Evolutionary conservation across 805 yeast species (phyloP), one percentile per base, ranked within the genome.

Genomic region (Cyberlindnera subsufficiens): DNA sequence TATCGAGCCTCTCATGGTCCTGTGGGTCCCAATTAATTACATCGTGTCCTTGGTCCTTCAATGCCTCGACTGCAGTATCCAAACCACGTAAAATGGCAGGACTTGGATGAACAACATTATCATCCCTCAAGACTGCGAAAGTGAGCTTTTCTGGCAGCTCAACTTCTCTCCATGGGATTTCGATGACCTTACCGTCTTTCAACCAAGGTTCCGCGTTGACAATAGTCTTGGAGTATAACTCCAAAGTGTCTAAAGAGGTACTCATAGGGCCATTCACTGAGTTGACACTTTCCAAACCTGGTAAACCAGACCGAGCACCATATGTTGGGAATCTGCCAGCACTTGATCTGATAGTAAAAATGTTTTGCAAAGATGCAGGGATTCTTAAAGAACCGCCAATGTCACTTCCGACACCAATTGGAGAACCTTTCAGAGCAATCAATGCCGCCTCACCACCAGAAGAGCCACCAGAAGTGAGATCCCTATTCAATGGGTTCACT

Each of bases 381-480:
- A 66, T 64, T 41, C 80, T 61, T 30, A 75, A 63, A 14, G 71
- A 62, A 11, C 81, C 80, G 25, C 79, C 80, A 40, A 74, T 70
- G 50, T 76, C 81, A 13, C 74, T 68, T 14, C 82, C 82, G 37
- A 78, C 55, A 17, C 83, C 82, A 30, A 75, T 39, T 7, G 68
- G 65, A n/a, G 75, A 65, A 5, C 78, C 78, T 40, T 61, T 60
- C 42, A 69, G 46, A 1, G 68, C 69, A 9, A 72, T 51, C 22
- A 76, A 53, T 9, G 78, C 74, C 6, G 73, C 77, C 38, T 74
- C 80, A 35, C 80, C 80, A 7, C 79, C 78, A 13, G 77, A 69
- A 9, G 77, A 71, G 0, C 81, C 80, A 35, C 79, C 78, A 18
- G 74, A 59, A n/a, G 73, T 64, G 41, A 72, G 51, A 17, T 56